A percentile compares a stretch with the other conserved stretches of the same genome.
These are phyloP conservation scores for Globisporangium uncinulatum DNA, from an alignment of 352 stramenopile genomes.

Conservation along the genomic window DNA sequence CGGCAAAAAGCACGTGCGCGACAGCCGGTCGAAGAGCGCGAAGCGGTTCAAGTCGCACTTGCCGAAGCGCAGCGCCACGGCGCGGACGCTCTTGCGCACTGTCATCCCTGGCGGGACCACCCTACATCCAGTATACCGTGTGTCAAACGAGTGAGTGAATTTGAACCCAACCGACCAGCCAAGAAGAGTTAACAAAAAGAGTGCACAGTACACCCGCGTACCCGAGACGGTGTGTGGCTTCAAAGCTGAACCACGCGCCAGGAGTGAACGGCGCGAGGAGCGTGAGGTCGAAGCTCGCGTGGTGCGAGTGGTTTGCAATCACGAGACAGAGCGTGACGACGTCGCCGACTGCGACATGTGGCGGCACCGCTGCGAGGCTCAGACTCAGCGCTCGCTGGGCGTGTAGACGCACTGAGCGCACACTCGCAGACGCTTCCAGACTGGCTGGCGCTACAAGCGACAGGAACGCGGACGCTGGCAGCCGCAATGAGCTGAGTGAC, in stretches of 20 bases:
- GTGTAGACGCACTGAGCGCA: constrained; percentile 21
- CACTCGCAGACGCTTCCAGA: neutral
- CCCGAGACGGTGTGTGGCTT: constrained; percentile 63
- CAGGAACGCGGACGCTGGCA: constrained; percentile 5
- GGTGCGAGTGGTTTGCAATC: constrained; percentile 43
- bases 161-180: neutral
- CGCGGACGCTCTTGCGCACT: constrained; percentile 53
- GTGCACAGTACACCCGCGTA: constrained; percentile 18
- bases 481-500: neutral
- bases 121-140: constrained; percentile 13
- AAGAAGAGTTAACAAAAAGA: neutral
- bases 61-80: constrained; percentile 43
- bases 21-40: constrained; percentile 50
- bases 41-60: constrained; percentile 38
- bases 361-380: constrained; percentile 27
- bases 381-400: constrained; percentile 40
- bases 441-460: neutral
- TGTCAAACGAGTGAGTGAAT: neutral
- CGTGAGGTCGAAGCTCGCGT: constrained; percentile 56
- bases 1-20: constrained; percentile 58
- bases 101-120: constrained; percentile 41
- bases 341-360: constrained; percentile 12
- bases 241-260: constrained; percentile 40
- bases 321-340: constrained; percentile 40
- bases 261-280: constrained; percentile 33